Evolutionary conservation across 2,329 filamentous ascomycete species (phyloP).

Genomic region (Pseudohalonectria lignicola): DNA sequence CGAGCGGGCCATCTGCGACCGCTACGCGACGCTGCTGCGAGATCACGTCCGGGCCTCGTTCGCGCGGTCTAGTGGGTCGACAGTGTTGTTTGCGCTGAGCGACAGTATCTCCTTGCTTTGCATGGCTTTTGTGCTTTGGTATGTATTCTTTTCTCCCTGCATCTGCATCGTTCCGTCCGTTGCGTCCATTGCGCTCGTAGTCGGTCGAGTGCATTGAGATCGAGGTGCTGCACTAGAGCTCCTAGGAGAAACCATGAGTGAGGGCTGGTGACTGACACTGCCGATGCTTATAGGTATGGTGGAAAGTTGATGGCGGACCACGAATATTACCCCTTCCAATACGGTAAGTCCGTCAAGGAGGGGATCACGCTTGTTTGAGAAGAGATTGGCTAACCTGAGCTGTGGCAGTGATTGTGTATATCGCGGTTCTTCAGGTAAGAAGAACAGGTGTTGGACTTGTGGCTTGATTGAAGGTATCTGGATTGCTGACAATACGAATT

Average conservation of each 20-base stretch:
- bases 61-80: slow-evolving; percentile 19
- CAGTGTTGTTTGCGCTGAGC: slow-evolving; percentile 20
- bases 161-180: slow-evolving; percentile 3
- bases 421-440: slow-evolving; percentile 18
- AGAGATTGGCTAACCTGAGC: too few species aligned
- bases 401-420: slow-evolving; percentile 19
- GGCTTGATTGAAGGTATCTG: too few species aligned
- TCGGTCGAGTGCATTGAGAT: too few species aligned
- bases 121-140: slow-evolving; percentile 50
- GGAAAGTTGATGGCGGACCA: slow-evolving; percentile 16
- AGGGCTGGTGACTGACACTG: too few species aligned
- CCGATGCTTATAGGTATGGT: slow-evolving; percentile 20
- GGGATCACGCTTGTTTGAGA: too few species aligned
- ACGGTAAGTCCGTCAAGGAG: slow-evolving; percentile 9
- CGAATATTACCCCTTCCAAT: slow-evolving; percentile 20
- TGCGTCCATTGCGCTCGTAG: too few species aligned
- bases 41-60: slow-evolving; percentile 20
- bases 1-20: slow-evolving; percentile 40
- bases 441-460: not conserved
- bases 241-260: not conserved
- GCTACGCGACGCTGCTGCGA: slow-evolving; percentile 23
- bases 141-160: too few species aligned
- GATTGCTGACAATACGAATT: not conserved
- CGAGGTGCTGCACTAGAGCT: not conserved
- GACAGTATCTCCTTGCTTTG: slow-evolving; percentile 39